Percentiles rank a stretch among this genome's conserved stretches.
These are phyloP conservation scores for Zasmidium citrigriseum DNA, from an alignment of 2,329 filamentous ascomycete species.

Conservation along the genomic window DNA sequence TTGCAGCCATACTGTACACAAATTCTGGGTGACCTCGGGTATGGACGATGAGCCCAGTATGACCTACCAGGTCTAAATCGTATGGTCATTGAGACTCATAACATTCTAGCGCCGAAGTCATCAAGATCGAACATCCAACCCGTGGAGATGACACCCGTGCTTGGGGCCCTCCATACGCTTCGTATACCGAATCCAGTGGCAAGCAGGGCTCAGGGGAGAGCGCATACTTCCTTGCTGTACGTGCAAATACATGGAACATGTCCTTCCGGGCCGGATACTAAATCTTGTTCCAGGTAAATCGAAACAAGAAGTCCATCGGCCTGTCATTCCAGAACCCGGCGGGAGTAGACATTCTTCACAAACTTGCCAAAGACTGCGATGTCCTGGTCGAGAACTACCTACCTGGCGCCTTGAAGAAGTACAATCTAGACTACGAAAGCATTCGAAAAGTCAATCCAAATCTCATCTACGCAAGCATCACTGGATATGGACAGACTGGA, in stretches of 20 bases:
- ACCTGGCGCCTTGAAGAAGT: conserved; percentile 85
- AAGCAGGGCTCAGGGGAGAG: conserved; percentile 76
- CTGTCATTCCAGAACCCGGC: conserved; percentile 85
- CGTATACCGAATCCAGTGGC: conserved; percentile 60
- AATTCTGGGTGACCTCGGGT: conserved; percentile 95
- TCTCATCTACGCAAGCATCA: conserved; percentile 94
- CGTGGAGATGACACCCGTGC: conserved; percentile 91
- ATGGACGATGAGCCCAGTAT: conserved; percentile 45
- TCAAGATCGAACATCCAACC: conserved; percentile 93
- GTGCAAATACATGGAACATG: conserved; percentile 24
- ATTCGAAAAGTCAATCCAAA: conserved; percentile 78
- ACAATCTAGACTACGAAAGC: conserved; percentile 83
- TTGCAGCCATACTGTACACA: conserved; percentile 92
- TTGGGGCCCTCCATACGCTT: conserved; percentile 93
- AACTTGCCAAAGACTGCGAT: conserved; percentile 80
- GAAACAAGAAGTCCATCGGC: conserved; percentile 93
- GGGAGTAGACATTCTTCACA: conserved; percentile 84
- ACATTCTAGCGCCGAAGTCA: conserved; percentile 76
- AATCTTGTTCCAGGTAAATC: conserved; percentile 72
- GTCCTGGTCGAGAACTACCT: conserved; percentile 97
- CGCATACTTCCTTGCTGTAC: conserved; percentile 88
- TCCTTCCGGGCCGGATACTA: not conserved
- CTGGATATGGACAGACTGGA: conserved; percentile 93
- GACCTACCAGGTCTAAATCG: conserved; percentile 30
- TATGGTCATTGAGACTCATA: conserved; percentile 29